Evolutionary conservation across 2,329 filamentous ascomycete genomes (phyloP), one percentile per base, ranked within the genome.

Genomic region (Diplodia seriata): DNA sequence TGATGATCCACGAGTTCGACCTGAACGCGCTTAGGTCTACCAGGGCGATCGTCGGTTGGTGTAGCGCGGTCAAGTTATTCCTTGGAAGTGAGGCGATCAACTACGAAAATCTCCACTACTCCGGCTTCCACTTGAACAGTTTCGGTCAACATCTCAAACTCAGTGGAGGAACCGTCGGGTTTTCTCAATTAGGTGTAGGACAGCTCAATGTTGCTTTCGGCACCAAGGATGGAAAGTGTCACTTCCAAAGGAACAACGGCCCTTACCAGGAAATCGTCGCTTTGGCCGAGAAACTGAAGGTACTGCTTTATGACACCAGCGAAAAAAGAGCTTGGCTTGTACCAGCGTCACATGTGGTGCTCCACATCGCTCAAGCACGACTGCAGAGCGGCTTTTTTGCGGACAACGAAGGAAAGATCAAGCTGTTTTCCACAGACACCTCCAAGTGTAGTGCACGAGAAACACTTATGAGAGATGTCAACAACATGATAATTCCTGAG

Each of bases 31-130:
- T 43, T 18, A 12, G 15, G 4, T 43, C 38, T 15, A 43, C 55
- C n/a, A 20, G 33, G 18, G n/a, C 55, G 5, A 9, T 57, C 33
- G n/a, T 57, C 36, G 55, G 55, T 9, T 57, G 55, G 55, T 57
- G 55, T 26, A 40, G 18, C 55, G n/a, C 11, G 18, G 55, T n/a
- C 36, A 29, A 26, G 5, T 4, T 38, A 4, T 33, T 57, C 40
- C 55, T 57, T 8, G 55, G 55, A 1, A 57, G 55, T n/a, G 55
- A 57, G 55, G 20, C 12, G 9, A 9, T 26, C 18, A 40, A 43
- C 6, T 57, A 57, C 23, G 55, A 57, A 3, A 40, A 38, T 33
- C 31, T 57, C 33, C 14, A 57, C 18, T 11, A 14, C 20, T 57
- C 33, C 8, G 26, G 53, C 1, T 5, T 20, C 23, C 14, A 55